Conservation (phyloP, 2,329 filamentous ascomycete species). For the Fusarium graminum region DNA sequence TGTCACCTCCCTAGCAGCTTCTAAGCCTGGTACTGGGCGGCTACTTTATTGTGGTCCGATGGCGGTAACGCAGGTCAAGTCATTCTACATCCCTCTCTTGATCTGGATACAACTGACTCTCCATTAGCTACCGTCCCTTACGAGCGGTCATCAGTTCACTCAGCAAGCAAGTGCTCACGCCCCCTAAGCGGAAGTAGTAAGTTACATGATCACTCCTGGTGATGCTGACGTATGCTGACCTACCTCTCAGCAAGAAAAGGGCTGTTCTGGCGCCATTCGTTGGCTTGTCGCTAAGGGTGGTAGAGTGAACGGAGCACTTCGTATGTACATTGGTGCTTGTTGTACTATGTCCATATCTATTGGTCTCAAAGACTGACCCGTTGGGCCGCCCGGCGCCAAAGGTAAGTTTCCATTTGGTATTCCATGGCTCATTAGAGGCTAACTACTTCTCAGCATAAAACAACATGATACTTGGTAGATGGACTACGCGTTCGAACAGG, state of each 20-base stretch:
- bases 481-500: no score
- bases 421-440: neutral
- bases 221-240: neutral
- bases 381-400: neutral
- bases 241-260: neutral
- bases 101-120: neutral
- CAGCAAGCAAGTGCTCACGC: no score
- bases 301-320: neutral
- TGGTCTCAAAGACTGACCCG: neutral
- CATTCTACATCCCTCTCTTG: neutral
- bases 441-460: neutral
- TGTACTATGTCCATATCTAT: no score
- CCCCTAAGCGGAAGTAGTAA: conserved; percentile 9
- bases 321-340: no score
- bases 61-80: conserved; percentile 4
- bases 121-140: neutral
- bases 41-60: neutral
- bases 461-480: no score
- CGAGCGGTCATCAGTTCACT: neutral
- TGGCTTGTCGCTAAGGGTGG: neutral
- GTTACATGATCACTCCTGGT: neutral
- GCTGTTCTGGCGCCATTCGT: neutral
- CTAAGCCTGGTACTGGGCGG: neutral
- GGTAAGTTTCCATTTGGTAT: neutral
- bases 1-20: neutral